Conservation (phyloP, 192 early-diverging fungal species). For the Coemansia sp. region DNA sequence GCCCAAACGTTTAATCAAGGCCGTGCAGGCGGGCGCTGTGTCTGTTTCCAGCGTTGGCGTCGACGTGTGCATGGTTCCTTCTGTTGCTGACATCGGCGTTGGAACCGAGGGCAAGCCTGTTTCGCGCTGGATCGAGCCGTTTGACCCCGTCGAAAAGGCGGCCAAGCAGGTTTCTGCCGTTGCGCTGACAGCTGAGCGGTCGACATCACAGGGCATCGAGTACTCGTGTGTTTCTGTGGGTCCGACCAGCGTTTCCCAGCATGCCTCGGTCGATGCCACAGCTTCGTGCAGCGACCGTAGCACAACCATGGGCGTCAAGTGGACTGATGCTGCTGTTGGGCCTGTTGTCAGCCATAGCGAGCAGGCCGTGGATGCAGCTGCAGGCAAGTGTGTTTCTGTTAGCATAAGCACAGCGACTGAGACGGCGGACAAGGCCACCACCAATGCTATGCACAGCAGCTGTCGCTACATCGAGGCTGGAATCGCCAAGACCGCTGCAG, state of each 20-base stretch:
- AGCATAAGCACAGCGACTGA: constrained; percentile 3
- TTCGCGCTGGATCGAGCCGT: constrained; percentile 38
- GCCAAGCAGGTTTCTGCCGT: constrained; percentile 10
- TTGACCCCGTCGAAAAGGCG: constrained; percentile 30
- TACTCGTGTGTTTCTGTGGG: constrained; percentile 18
- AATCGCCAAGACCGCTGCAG: neutral
- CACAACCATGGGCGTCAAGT: constrained; percentile 9
- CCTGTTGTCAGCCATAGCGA: neutral
- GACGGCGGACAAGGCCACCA: constrained; percentile 14
- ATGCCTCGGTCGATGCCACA: constrained; percentile 13
- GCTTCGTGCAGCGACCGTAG: neutral
- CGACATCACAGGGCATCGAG: constrained; percentile 19
- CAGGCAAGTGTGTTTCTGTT: neutral
- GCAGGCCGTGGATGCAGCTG: constrained; percentile 1
- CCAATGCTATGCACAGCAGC: constrained; percentile 6
- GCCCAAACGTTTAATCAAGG: constrained; percentile 17
- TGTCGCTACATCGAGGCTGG: constrained; percentile 15
- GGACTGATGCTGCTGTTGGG: constrained; percentile 3
- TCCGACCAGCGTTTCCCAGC: constrained; percentile 5
- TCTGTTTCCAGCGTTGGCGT: constrained; percentile 20
- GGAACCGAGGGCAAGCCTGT: constrained; percentile 17
- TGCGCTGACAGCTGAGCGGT: constrained; percentile 4
- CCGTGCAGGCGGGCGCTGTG: constrained; percentile 17
- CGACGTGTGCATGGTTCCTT: constrained; percentile 21
- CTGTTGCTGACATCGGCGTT: constrained; percentile 11